phyloP scores from a whole-genome alignment of 768 basidiomycete genomes.

The Lactarius sanguifluus region DNA sequence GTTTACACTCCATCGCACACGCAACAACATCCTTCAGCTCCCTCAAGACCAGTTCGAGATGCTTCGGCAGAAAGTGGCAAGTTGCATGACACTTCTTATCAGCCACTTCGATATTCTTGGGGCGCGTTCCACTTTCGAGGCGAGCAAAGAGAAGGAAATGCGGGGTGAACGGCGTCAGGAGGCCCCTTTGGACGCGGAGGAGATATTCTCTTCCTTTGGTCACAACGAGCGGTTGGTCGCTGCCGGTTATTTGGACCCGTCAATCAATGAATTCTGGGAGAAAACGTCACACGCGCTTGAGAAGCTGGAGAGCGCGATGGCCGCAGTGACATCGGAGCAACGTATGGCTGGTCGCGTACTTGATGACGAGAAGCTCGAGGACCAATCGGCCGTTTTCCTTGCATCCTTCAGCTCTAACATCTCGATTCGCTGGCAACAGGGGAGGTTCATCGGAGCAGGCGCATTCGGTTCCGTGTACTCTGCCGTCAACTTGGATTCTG shows the following conservation, averaged over 20 bases:
- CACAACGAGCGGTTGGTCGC: slow-evolving; percentile 35
- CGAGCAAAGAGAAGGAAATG: slow-evolving; percentile 85
- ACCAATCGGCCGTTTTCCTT: slow-evolving; percentile 89
- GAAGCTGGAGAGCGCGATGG: slow-evolving; percentile 65
- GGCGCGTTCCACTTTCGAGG: slow-evolving; percentile 84
- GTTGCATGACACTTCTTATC: slow-evolving; percentile 95
- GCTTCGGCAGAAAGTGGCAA: slow-evolving; percentile 88
- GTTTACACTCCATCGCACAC: slow-evolving; percentile 85
- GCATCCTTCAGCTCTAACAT: slow-evolving; percentile 96
- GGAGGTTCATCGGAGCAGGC: slow-evolving; percentile 96
- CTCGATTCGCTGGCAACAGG: slow-evolving; percentile 97
- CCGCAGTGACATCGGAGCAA: slow-evolving; percentile 62
- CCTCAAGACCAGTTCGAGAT: slow-evolving; percentile 87
- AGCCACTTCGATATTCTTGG: slow-evolving; percentile 98
- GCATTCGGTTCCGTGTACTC: slow-evolving; percentile 99
- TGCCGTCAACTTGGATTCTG: slow-evolving; percentile 93
- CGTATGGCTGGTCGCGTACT: slow-evolving; percentile 87
- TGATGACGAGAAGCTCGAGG: slow-evolving; percentile 91
- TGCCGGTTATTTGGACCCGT: slow-evolving; percentile 55
- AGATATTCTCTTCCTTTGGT: slow-evolving; percentile 41
- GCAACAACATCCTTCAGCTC: slow-evolving; percentile 86
- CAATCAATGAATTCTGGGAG: slow-evolving; percentile 77
- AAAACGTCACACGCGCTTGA: slow-evolving; percentile 57
- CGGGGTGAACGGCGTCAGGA: slow-evolving; percentile 62
- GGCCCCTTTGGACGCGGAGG: slow-evolving; percentile 47